phyloP scores from a whole-genome alignment of 2,329 filamentous ascomycete genomes.

The Botryotinia narcissicola region DNA sequence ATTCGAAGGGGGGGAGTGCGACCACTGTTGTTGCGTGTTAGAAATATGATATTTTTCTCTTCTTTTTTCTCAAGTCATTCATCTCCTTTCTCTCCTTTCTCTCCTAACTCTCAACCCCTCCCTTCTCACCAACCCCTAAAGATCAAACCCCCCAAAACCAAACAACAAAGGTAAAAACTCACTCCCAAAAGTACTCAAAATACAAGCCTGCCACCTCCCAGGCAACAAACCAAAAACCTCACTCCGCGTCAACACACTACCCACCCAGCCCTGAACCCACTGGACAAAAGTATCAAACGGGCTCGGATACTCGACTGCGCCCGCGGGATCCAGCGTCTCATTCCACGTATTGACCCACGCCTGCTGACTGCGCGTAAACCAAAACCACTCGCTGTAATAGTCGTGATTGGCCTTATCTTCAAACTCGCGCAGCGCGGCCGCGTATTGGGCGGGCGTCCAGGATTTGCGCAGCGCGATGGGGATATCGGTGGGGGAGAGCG shows the following conservation, averaged over 20 bases:
- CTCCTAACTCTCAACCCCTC: no score
- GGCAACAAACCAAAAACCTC: slow-evolving; percentile 40
- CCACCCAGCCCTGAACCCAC: slow-evolving; percentile 42
- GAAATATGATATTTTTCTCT: no score
- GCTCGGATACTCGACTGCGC: slow-evolving; percentile 41
- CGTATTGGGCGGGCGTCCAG: slow-evolving; percentile 39
- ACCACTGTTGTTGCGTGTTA: slow-evolving; percentile 6
- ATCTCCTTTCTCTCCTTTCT: neutral
- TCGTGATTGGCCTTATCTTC: slow-evolving; percentile 41
- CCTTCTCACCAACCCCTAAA: neutral
- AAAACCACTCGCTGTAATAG: slow-evolving; percentile 51
- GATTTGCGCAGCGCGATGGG: slow-evolving; percentile 41
- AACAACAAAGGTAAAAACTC: slow-evolving; percentile 26
- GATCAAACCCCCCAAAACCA: no score
- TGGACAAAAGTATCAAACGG: slow-evolving; percentile 29
- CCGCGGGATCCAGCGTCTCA: slow-evolving; percentile 37
- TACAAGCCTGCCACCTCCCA: slow-evolving; percentile 41
- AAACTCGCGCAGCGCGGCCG: slow-evolving; percentile 41
- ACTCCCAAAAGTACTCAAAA: slow-evolving; percentile 39
- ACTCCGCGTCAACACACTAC: slow-evolving; percentile 39
- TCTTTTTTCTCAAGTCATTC: neutral
- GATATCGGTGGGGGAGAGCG: slow-evolving; percentile 41
- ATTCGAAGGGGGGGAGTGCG: slow-evolving; percentile 22
- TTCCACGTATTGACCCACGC: slow-evolving; percentile 50
- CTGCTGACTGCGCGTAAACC: slow-evolving; percentile 48